Evolutionary conservation across 116 monocot genomes (phyloP), one percentile per base, ranked within the genome.

Genomic region (Posidonia oceanica): DNA sequence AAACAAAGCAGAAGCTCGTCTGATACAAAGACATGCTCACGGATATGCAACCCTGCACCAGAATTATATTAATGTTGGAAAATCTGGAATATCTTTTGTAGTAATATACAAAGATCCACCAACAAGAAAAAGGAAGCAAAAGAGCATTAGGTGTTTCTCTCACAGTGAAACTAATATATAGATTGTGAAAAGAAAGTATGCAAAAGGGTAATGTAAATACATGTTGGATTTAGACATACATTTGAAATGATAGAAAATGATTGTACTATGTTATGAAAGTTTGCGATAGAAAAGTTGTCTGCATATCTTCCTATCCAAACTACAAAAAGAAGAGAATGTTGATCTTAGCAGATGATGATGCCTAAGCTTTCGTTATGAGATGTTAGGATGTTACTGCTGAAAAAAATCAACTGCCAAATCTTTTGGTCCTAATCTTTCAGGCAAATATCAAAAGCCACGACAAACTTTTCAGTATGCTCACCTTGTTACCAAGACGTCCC

Each of bases 401-500:
- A 29, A 29, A 29, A 29, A 29, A 29, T 29, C 29, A 29, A 29
- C 29, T 0, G 29, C 29, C 29, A 29, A 29, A 29, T 29, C 29
- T 0, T 29, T 29, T 29, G 29, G 29, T 42, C 42, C 8, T 42
- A 3, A 8, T 42, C 7, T 42, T 48, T 48, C 29, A 29, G 48
- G 48, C 12, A 11, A 61, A 36, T 61, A 61, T 61, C 36, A 64
- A 64, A 39, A 23, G 52, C 17, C 22, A 67, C 7, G 20, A 22
- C 11, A 21, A 67, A 21, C 48, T 51, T 48, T 20, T 18, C 14
- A 36, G 53, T 16, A 23, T 14, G 48, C 29, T 41, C 8, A 95
- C 95, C 91, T 95, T 95, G 66, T 95, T 95, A 37, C 95, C 88
- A 64, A 95, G 84, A 54, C 73, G 81, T 5, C 91, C 91, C 91